A percentile compares a stretch with the other conserved stretches of the same genome.
phyloP scores from a whole-genome alignment of 225 moss, liverwort and hornwort species.

The Bryoerythrophyllum caledonicum region DNA sequence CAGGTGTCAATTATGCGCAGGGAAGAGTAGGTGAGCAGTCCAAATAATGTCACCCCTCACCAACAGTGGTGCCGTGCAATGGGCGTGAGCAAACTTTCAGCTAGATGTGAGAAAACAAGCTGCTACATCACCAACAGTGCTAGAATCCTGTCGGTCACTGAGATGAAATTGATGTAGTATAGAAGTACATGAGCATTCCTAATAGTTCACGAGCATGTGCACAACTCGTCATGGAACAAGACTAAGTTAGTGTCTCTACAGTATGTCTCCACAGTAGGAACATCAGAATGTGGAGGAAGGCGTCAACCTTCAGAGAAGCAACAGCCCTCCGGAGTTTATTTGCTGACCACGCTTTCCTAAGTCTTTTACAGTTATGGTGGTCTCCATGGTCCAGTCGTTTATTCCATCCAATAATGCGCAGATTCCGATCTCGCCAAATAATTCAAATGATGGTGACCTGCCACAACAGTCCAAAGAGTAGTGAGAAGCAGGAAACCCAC shows the following conservation, averaged over 20 bases:
- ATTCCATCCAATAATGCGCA: slow-evolving; percentile 26
- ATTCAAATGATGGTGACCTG: slow-evolving; percentile 14
- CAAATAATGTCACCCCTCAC: not conserved
- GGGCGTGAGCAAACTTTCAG: not conserved
- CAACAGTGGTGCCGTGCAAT: not conserved
- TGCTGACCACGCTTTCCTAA: not conserved
- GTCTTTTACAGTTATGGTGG: not conserved
- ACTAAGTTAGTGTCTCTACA: not conserved
- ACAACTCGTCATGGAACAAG: not conserved
- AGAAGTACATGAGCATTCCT: slow-evolving; percentile 16
- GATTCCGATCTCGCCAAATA: not conserved
- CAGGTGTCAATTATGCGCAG: not conserved
- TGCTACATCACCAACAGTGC: not conserved
- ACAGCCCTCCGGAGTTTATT: slow-evolving; percentile 6
- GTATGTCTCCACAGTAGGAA: not conserved
- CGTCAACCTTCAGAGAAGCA: not conserved
- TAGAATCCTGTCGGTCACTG: not conserved
- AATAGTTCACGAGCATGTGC: not conserved
- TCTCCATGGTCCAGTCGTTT: slow-evolving; percentile 9
- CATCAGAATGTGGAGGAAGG: not conserved
- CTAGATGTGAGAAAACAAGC: not conserved
- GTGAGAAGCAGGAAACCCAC: not conserved
- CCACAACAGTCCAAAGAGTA: not conserved
- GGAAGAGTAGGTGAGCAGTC: slow-evolving; percentile 8
- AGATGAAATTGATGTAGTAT: slow-evolving; percentile 12